Base-by-base conservation (phyloP, 352 stramenopile genomes). In the Pythium sukuiense region DNA sequence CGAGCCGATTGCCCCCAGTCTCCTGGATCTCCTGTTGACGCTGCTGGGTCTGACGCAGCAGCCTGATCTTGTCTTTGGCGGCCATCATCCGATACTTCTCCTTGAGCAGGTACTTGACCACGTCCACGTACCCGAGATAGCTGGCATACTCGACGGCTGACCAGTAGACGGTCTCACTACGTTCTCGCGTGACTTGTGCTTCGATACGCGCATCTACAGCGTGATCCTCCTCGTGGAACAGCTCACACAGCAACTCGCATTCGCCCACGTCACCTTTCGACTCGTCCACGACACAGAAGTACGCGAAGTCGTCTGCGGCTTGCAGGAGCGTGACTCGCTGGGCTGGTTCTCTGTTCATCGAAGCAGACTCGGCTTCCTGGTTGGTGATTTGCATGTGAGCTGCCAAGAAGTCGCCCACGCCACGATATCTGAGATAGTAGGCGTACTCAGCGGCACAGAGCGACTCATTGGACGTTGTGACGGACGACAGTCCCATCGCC, bases 21-120 rank as follows among this genome's bases (percentile, higher is more conserved):
- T 35, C 4, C 32, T 35, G 32, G 3, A 8, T 3, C 32, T 46
- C 5, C 39, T 46, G 4, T 3, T n/a, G 39, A 52, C 46, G 48
- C 14, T 65, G 20, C 5, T 49, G 49, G 12, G 48, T 35, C 13
- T 53, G 32, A 46, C 57, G 57, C 32, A 65, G 55, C 46, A 35
- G 20, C 11, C 56, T 46, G 32, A 65, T 65, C 33, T 49, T 39
- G 13, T 30, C 37, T 33, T 62, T 62, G 1, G 45, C 29, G 16
- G 56, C 27, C 18, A 62, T 18, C 7, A 7, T 18, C 3, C 16
- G 29, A 32, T 26, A 54, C 14, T 46, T 26, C 3, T 46, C 49
- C 24, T 65, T 65, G 20, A 73, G 55, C 56, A 73, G 37, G 26
- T 63, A 59, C 67, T 70, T 70, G 55, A 70, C 61, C 20, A 73